Base-by-base conservation (phyloP, 345 rosid species). In the Citrus unshiu region DNA sequence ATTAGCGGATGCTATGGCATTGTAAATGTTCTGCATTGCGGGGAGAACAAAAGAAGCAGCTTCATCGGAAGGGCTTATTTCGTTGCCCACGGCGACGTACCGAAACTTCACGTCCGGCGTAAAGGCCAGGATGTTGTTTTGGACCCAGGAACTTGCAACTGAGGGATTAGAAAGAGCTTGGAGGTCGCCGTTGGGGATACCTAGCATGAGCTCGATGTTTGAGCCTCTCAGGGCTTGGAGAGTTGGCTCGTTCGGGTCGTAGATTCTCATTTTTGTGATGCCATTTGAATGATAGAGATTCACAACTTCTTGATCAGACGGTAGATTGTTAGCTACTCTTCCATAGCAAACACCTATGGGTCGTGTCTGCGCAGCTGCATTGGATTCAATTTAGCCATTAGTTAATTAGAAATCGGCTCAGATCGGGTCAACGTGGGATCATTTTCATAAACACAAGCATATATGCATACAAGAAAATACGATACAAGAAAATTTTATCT, bases 221-320 rank as follows among this genome's bases (percentile, higher is more conserved):
- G 85, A 65, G 27, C 73, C 79, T 29, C 40, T 35, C 2, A 82
- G 82, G 74, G 85, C 82, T 75, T 78, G 21, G 35, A 82, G 77
- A 0, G 80, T 46, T 8, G 39, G 67, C 18, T 9, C 73, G 37
- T 79, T 9, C 0, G 82, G 85, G n/a, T 56, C 68, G n/a, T 79
- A 81, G 57, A 82, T 34, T 39, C 85, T 29, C 83, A 84, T 84
- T 56, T 68, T 74, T 27, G 12, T 40, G 27, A 85, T 82, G 59
- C 60, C 60, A 34, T 71, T 57, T 37, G 67, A 39, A 4, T 66
- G 74, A 75, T 58, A 82, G 16, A 85, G 74, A 37, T 6, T 58
- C 22, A 84, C 16, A 14, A 72, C 78, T 72, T 81, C 83, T 34
- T 8, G 46, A 5, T 32, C 24, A 5, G 82, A 13, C 22, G 86